phyloP scores from a whole-genome alignment of 139 green algal genomes.

The Zygnema circumcarinatum region DNA sequence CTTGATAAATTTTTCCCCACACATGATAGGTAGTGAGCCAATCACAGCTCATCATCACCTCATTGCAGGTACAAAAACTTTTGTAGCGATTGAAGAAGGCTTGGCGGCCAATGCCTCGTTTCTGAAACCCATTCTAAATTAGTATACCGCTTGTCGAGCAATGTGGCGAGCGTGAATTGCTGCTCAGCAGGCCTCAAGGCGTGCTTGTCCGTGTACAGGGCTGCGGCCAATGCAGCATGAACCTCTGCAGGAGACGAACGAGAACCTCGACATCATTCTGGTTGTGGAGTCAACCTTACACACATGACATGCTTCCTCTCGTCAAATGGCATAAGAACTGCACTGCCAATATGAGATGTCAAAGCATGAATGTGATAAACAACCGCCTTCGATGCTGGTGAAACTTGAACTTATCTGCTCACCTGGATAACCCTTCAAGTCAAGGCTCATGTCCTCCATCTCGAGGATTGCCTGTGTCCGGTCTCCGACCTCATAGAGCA shows the following conservation, averaged over 20 bases:
- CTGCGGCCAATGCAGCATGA: slow-evolving; percentile 27
- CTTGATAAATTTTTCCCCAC: too few relatives aligned
- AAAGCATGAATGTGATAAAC: too few relatives aligned
- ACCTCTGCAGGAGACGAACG: slow-evolving; percentile 2
- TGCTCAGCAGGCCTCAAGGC: neutral
- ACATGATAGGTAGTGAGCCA: too few relatives aligned
- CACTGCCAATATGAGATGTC: too few relatives aligned
- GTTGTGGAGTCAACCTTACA: too few relatives aligned
- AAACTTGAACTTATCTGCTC: neutral
- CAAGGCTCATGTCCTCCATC: slow-evolving; percentile 28
- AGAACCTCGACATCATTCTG: neutral
- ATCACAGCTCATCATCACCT: too few relatives aligned
- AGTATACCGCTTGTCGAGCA: slow-evolving; percentile 26
- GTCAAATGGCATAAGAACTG: too few relatives aligned
- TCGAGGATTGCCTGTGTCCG: slow-evolving; percentile 23
- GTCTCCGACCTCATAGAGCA: slow-evolving; percentile 30
- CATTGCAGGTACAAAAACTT: neutral
- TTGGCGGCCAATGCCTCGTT: slow-evolving; percentile 1
- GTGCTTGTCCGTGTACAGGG: slow-evolving; percentile 21
- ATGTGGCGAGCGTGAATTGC: slow-evolving; percentile 29
- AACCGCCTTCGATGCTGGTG: too few relatives aligned
- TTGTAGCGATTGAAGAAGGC: slow-evolving; percentile 1
- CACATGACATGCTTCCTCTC: too few relatives aligned
- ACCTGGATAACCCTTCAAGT: slow-evolving; percentile 32
- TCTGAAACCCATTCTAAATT: slow-evolving; percentile 5